Percentiles rank a stretch among this genome's conserved stretches.
These are phyloP conservation scores for Gnaphalium uliginosum DNA, from an alignment of 129 eudicot species.

Conservation along the genomic window DNA sequence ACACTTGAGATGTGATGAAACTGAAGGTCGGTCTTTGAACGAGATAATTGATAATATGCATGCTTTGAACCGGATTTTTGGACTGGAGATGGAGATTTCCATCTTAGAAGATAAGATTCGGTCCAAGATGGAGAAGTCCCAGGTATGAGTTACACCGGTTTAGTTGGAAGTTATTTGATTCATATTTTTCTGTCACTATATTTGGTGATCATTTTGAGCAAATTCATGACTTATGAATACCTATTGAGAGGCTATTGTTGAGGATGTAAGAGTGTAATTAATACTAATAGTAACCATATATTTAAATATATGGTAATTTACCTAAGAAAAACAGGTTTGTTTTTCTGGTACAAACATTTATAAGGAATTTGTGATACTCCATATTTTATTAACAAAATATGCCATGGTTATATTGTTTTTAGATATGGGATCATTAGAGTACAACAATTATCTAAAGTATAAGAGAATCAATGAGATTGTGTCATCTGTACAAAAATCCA, in stretches of 20 bases:
- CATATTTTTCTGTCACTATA: neutral
- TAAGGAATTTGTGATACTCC: too few species aligned
- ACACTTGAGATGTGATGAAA: conserved; percentile 77
- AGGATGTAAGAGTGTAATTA: conserved; percentile 15
- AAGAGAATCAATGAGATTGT: too few species aligned
- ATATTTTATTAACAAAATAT: too few species aligned
- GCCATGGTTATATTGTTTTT: neutral
- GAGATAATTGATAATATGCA: conserved; percentile 86
- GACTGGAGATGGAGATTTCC: conserved; percentile 62
- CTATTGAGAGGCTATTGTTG: neutral
- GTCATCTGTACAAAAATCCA: too few species aligned
- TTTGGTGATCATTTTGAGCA: conserved; percentile 13
- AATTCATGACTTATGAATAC: neutral
- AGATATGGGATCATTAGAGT: too few species aligned
- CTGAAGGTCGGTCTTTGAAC: conserved; percentile 44
- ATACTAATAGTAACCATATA: too few species aligned
- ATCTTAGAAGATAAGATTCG: conserved; percentile 70
- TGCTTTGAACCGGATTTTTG: conserved; percentile 72
- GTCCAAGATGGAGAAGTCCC: conserved; percentile 66
- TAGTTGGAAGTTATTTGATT: conserved; percentile 16
- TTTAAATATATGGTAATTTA: neutral
- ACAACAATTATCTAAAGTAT: too few species aligned
- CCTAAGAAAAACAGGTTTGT: neutral
- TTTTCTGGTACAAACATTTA: neutral
- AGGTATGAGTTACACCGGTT: conserved; percentile 27